phyloP scores from a whole-genome alignment of 768 basidiomycete genomes.

The Termitomyces sp. region DNA sequence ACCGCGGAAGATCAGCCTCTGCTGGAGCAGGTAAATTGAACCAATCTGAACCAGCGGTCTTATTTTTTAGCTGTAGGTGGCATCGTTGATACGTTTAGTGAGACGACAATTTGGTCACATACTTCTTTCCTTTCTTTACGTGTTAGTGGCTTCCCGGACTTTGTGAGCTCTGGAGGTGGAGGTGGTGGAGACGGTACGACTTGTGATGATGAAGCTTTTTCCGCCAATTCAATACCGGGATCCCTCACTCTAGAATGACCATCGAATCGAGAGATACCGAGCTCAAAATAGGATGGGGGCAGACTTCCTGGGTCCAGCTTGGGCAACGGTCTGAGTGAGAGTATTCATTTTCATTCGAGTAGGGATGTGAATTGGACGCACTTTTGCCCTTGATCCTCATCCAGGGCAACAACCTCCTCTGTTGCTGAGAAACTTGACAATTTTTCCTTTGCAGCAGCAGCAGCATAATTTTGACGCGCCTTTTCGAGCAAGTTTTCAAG shows the following conservation, averaged over 20 bases:
- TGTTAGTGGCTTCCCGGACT: slow-evolving; percentile 61
- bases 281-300: slow-evolving; percentile 58
- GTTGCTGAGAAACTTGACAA: slow-evolving; percentile 12
- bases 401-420: slow-evolving; percentile 51
- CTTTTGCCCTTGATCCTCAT: slow-evolving; percentile 28
- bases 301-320: slow-evolving; percentile 59
- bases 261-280: slow-evolving; percentile 36
- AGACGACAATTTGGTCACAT: slow-evolving; percentile 10
- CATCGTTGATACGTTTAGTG: background rate
- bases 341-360: background rate
- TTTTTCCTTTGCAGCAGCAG: slow-evolving; percentile 23
- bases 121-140: slow-evolving; percentile 72
- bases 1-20: slow-evolving; percentile 70
- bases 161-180: slow-evolving; percentile 53
- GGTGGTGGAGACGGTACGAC: slow-evolving; percentile 54
- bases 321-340: slow-evolving; percentile 47
- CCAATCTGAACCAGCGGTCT: slow-evolving; percentile 79
- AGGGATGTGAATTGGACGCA: slow-evolving; percentile 18
- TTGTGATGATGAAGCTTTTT: slow-evolving; percentile 43
- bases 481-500: slow-evolving; percentile 58
- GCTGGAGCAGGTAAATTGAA: slow-evolving; percentile 83
- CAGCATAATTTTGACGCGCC: slow-evolving; percentile 45
- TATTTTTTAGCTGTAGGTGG: slow-evolving; percentile 48
- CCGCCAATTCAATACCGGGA: slow-evolving; percentile 51
- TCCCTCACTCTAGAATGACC: slow-evolving; percentile 48